A percentile compares a stretch with the other conserved stretches of the same genome.
These are phyloP conservation scores for Euphorbia schlechtendalii DNA, from an alignment of 441 rosid species.

Conservation along the genomic window DNA sequence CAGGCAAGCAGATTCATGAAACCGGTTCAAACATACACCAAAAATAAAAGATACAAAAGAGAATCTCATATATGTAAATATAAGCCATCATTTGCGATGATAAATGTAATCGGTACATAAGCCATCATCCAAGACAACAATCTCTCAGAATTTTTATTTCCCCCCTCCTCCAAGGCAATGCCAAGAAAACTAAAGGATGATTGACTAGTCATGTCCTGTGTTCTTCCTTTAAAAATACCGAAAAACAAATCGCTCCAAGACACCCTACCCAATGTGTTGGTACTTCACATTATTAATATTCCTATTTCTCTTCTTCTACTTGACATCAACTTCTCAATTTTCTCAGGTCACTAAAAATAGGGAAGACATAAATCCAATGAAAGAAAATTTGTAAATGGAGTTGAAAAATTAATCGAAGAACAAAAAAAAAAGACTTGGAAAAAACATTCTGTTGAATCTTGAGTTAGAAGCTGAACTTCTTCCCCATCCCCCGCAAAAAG, in stretches of 20 bases:
- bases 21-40: constrained; percentile 19
- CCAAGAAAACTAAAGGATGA: constrained; percentile 22
- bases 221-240: constrained; percentile 14
- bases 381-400: constrained; percentile 33
- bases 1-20: background rate
- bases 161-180: constrained; percentile 30
- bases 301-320: constrained; percentile 46
- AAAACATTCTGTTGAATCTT: constrained; percentile 46
- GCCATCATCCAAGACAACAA: constrained; percentile 33
- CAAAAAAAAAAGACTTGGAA: constrained; percentile 32
- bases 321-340: constrained; percentile 34
- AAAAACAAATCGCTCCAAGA: constrained; percentile 21
- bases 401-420: constrained; percentile 6
- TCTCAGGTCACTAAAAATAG: constrained; percentile 41
- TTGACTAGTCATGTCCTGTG: too few species aligned
- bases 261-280: constrained; percentile 42
- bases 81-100: constrained; percentile 35
- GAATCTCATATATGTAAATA: constrained; percentile 20
- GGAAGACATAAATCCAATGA: constrained; percentile 41
- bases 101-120: constrained; percentile 40
- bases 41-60: constrained; percentile 7
- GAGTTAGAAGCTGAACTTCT: constrained; percentile 43
- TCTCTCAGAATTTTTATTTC: constrained; percentile 37
- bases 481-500: constrained; percentile 38
- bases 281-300: constrained; percentile 50